Evolutionary conservation across 176 grass and related monocot species (phyloP).

Genomic region (Avena eriantha): DNA sequence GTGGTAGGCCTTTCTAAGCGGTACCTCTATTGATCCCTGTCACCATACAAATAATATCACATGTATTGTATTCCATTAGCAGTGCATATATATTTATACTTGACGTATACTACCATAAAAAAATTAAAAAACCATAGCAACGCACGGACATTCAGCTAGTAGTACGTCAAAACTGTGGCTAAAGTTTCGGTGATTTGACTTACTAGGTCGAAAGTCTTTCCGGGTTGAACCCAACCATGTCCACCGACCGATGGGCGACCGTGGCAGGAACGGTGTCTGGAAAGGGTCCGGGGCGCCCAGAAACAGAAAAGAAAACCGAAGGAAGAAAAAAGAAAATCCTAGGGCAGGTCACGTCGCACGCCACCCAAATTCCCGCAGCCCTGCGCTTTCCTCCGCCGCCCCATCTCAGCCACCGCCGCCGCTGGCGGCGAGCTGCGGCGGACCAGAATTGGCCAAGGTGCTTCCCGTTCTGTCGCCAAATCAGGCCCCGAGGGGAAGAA

Average conservation of each 20-base stretch:
- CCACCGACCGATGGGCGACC: conserved; percentile 6
- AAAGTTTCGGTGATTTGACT: no score
- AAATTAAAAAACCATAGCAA: no score
- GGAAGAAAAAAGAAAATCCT: conserved; percentile 35
- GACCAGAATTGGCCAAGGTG: not conserved
- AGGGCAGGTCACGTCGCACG: conserved; percentile 45
- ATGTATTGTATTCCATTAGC: no score
- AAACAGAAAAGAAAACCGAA: conserved; percentile 5
- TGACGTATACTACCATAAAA: no score
- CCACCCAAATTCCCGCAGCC: conserved; percentile 37
- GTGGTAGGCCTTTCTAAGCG: no score
- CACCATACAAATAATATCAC: no score
- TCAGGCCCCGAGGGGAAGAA: not conserved
- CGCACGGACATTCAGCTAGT: no score
- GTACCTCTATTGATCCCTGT: no score
- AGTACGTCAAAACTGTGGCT: no score
- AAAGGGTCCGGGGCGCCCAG: conserved; percentile 8
- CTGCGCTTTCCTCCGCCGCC: conserved; percentile 3
- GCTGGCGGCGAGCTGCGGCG: not conserved
- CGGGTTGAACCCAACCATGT: not conserved
- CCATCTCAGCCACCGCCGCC: conserved; percentile 30
- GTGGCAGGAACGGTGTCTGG: not conserved
- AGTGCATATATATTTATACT: no score
- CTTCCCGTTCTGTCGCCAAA: not conserved
- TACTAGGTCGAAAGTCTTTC: not conserved